Conservation (phyloP, 164 flowering plant species). For the Annona cherimola region DNA sequence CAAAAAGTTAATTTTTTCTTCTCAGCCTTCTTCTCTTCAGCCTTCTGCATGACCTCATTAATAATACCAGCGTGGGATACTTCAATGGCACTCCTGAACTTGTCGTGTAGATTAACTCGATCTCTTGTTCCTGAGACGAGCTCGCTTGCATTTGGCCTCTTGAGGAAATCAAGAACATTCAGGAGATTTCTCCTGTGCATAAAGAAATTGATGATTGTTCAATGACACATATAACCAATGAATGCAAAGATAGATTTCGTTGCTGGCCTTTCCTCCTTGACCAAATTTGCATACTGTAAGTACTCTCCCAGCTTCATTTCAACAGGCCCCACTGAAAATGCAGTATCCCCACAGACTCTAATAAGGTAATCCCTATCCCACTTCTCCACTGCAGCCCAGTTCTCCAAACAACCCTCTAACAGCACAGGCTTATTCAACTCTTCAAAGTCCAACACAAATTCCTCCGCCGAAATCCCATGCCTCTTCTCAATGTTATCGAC, state of each 20-base stretch:
- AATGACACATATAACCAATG: no score
- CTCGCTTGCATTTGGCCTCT: slow-evolving; percentile 76
- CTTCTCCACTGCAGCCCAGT: slow-evolving; percentile 69
- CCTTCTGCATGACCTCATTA: slow-evolving; percentile 41
- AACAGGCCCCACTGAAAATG: slow-evolving; percentile 81
- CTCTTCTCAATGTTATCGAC: slow-evolving; percentile 74
- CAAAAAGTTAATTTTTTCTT: slow-evolving; percentile 69
- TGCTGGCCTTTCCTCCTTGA: slow-evolving; percentile 87
- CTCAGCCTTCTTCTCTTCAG: slow-evolving; percentile 51
- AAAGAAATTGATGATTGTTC: background rate
- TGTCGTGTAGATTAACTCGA: slow-evolving; percentile 75
- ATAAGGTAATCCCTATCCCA: slow-evolving; percentile 79
- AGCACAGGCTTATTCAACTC: slow-evolving; percentile 86
- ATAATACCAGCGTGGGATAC: slow-evolving; percentile 66
- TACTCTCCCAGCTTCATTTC: slow-evolving; percentile 79
- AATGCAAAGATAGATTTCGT: no score
- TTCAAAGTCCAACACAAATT: slow-evolving; percentile 70
- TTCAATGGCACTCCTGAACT: slow-evolving; percentile 73
- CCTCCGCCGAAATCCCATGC: slow-evolving; percentile 68
- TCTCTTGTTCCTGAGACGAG: slow-evolving; percentile 96
- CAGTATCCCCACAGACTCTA: slow-evolving; percentile 47
- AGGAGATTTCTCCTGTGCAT: slow-evolving; percentile 77
- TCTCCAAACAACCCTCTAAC: slow-evolving; percentile 81
- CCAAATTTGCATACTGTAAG: slow-evolving; percentile 71
- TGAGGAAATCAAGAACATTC: slow-evolving; percentile 87